These are phyloP conservation scores for Gossypium gossypioides DNA, from an alignment of 441 rosid genomes.

Conservation along the genomic window DNA sequence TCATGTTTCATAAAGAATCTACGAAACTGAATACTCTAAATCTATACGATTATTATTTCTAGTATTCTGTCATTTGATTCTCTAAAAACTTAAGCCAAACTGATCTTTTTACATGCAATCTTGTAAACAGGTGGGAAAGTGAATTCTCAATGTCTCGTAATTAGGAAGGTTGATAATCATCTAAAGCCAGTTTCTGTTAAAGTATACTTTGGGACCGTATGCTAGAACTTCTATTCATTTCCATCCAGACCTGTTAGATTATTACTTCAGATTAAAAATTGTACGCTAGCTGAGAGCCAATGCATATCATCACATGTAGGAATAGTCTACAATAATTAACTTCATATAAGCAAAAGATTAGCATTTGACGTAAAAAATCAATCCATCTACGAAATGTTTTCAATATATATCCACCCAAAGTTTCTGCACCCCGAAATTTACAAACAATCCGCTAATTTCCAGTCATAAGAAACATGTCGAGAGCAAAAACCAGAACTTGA, in stretches of 20 bases:
- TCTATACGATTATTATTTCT: neutral
- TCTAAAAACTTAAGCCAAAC: neutral
- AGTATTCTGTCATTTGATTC: neutral
- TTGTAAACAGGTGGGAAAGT: too few relatives aligned
- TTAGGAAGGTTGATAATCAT: neutral
- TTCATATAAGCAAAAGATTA: neutral
- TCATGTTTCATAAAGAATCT: neutral
- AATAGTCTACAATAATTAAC: neutral
- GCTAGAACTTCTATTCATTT: neutral
- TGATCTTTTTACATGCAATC: too few relatives aligned
- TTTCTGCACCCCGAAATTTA: constrained; percentile 28
- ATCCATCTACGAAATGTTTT: neutral
- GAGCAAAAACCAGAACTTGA: constrained; percentile 14
- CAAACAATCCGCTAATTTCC: constrained; percentile 27
- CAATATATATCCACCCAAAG: constrained; percentile 26
- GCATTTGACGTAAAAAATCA: neutral
- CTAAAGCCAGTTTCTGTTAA: neutral
- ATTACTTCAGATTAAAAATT: neutral
- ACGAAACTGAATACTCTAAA: neutral
- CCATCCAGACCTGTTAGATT: neutral
- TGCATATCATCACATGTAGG: neutral
- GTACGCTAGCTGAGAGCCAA: neutral
- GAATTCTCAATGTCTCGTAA: neutral
- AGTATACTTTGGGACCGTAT: neutral
- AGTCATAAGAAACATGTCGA: constrained; percentile 4